These are phyloP conservation scores for Phytophthora aleatoria DNA, from an alignment of 352 stramenopile genomes.

Conservation along the genomic window DNA sequence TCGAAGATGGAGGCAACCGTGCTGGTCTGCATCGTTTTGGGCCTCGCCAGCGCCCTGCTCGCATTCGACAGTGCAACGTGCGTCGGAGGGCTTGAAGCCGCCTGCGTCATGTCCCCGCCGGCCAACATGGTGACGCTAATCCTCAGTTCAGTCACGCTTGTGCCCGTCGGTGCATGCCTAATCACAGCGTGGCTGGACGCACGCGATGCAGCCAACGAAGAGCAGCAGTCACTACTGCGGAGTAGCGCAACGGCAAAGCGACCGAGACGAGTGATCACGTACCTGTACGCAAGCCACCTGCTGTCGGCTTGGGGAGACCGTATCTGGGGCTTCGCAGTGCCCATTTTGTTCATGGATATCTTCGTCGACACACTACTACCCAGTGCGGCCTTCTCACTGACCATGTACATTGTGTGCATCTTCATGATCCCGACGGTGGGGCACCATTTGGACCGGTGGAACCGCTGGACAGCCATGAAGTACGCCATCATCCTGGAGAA, in stretches of 20 bases:
- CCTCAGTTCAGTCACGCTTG: constrained; percentile 13
- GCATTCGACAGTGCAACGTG: constrained; percentile 12
- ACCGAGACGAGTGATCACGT: constrained; percentile 54
- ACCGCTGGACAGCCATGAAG: constrained; percentile 75
- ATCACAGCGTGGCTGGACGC: constrained; percentile 17
- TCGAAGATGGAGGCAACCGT: constrained; percentile 15
- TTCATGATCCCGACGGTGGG: constrained; percentile 72
- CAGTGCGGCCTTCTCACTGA: constrained; percentile 72
- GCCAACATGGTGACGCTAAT: constrained; percentile 24
- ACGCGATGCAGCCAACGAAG: not conserved
- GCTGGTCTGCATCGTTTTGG: constrained; percentile 10
- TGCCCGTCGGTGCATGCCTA: constrained; percentile 11
- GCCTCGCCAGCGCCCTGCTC: constrained; percentile 5
- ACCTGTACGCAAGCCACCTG: constrained; percentile 78
- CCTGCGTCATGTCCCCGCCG: constrained; percentile 10
- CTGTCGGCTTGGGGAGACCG: constrained; percentile 81
- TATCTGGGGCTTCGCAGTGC: constrained; percentile 84
- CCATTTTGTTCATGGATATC: constrained; percentile 87
- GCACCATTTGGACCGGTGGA: constrained; percentile 60
- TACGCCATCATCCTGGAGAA: constrained; percentile 81
- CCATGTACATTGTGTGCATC: constrained; percentile 79
- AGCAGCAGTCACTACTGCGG: constrained; percentile 8
- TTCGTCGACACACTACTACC: constrained; percentile 83
- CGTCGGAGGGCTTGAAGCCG: constrained; percentile 2
- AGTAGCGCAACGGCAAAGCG: constrained; percentile 3